These are phyloP conservation scores for Westerdykella aurantiaca DNA, from an alignment of 2,329 filamentous ascomycete genomes.

Conservation along the genomic window DNA sequence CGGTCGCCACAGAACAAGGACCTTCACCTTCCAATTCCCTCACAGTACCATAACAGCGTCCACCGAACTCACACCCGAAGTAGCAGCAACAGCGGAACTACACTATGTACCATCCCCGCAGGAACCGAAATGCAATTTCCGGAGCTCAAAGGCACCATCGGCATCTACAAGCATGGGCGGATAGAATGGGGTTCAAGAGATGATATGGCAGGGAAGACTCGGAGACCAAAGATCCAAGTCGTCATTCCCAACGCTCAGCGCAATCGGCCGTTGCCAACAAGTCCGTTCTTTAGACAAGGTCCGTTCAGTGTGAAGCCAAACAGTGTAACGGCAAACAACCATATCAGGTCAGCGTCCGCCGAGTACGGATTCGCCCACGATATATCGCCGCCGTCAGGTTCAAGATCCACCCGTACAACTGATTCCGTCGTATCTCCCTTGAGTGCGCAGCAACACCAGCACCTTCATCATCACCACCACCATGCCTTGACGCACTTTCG, in stretches of 20 bases:
- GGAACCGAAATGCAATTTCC: slow-evolving; percentile 21
- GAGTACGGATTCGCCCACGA: slow-evolving; percentile 12
- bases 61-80: slow-evolving; percentile 12
- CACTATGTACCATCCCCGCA: slow-evolving; percentile 9
- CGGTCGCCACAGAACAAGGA: slow-evolving; percentile 4
- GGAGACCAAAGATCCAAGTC: slow-evolving; percentile 32
- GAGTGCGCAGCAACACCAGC: slow-evolving; percentile 11
- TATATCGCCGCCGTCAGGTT: slow-evolving; percentile 31
- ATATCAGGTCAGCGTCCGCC: slow-evolving; percentile 17
- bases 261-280: slow-evolving; percentile 26
- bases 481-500: slow-evolving; percentile 2
- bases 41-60: slow-evolving; percentile 12
- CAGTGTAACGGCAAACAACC: slow-evolving; percentile 5
- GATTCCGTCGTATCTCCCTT: slow-evolving; percentile 31
- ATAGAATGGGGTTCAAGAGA: slow-evolving; percentile 37
- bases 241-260: slow-evolving; percentile 31
- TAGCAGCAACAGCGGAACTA: slow-evolving; percentile 14
- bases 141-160: slow-evolving; percentile 34
- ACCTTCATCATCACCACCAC: slow-evolving; percentile 5
- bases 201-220: slow-evolving; percentile 10
- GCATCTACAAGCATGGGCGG: slow-evolving; percentile 42
- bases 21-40: slow-evolving; percentile 4
- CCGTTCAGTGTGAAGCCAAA: background rate
- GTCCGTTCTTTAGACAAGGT: slow-evolving; percentile 20
- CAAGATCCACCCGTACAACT: slow-evolving; percentile 14